Base-by-base conservation (phyloP, 805 yeast species). In the Jamesozyma rosinii region DNA sequence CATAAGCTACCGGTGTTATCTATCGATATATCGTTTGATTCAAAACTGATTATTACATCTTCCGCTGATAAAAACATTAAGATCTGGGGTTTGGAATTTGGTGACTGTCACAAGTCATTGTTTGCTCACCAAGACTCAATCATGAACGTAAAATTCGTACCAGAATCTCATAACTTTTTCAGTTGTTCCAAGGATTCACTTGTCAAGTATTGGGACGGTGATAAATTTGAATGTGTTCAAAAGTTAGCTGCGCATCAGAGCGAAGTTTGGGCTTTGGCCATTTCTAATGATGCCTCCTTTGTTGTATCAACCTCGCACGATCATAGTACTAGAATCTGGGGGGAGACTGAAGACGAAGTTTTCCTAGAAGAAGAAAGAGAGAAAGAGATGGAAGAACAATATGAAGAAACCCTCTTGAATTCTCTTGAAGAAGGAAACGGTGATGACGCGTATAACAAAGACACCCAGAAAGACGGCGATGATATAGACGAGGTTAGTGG, bases 81-180 rank as follows among this genome's bases (percentile, higher is more conserved):
- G 66, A 83, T 92, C 45, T 92, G 99, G 99, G 99, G 99, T 41
- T 69, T 92, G 45, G 98, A 92, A 63, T 92, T 92, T 65, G 99
- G 99, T 65, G 99, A 92, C 65, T 92, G 98, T 70, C 98, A 92
- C 64, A 83, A 83, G 61, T 90, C 97, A 1, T 77, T 92, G 22
- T 92, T 92, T 63, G 99, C 95, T 1, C 99, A 92, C 61, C 95
- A 88, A 57, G 99, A 92, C 62, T 82, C 95, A 3, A 85, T 92
- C 46, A 86, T 90, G 95, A 73, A 75, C 49, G 95, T 90, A 26
- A 75, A 70, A 47, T 92, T 92, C 57, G 72, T 88, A 41, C 90
- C 94, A 1, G 80, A 78, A n/a, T 72, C 84, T 13, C 95, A 90
- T 60, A 78, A 89, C 61, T 89, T 92, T 64, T 84, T 92, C 66